Evolutionary conservation across 441 rosid species (phyloP).

Genomic region (Iberis amara): DNA sequence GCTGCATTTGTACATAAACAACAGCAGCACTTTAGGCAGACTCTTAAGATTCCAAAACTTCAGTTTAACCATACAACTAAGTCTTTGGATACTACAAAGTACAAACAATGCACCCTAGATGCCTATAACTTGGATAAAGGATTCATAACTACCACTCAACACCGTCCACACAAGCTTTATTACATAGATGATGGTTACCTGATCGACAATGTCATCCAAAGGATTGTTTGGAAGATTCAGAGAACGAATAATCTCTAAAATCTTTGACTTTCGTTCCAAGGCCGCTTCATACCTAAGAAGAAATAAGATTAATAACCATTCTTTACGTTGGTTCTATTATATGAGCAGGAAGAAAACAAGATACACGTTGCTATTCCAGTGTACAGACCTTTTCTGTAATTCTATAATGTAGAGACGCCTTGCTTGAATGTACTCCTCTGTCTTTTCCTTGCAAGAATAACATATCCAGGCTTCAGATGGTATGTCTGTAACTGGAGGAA

Average conservation of each 20-base stretch:
- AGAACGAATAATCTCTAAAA: slow-evolving; percentile 81
- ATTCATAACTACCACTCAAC: slow-evolving; percentile 21
- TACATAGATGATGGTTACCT: slow-evolving; percentile 44
- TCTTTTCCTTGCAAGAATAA: slow-evolving; percentile 91
- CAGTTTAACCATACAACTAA: slow-evolving; percentile 12
- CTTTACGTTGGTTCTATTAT: slow-evolving; percentile 4
- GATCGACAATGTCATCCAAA: slow-evolving; percentile 93
- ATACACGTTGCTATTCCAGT: slow-evolving; percentile 20
- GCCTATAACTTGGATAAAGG: slow-evolving; percentile 19
- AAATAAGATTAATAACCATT: slow-evolving; percentile 25
- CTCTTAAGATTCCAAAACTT: slow-evolving; percentile 19
- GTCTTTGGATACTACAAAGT: slow-evolving; percentile 6
- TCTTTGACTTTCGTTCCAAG: slow-evolving; percentile 74
- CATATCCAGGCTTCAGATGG: slow-evolving; percentile 84
- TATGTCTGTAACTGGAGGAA: slow-evolving; percentile 69
- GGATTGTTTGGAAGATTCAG: slow-evolving; percentile 98
- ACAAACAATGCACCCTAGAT: slow-evolving; percentile 10
- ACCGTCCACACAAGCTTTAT: slow-evolving; percentile 4
- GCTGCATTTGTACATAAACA: slow-evolving; percentile 46
- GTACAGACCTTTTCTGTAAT: slow-evolving; percentile 63
- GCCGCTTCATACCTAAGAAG: slow-evolving; percentile 79
- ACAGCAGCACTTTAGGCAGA: slow-evolving; percentile 15
- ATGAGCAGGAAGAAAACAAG: slow-evolving; percentile 13
- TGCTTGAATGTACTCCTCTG: slow-evolving; percentile 83
- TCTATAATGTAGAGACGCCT: slow-evolving; percentile 61